Evolutionary conservation across 306 rosid genomes (phyloP).

Genomic region (Cucumis sativus): Cucumber_9930_V3 NC_026659.2:24128501-24129000

Average conservation of each 20-base stretch:
- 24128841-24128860: not conserved
- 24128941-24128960: not conserved
- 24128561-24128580: not conserved
- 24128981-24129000: not conserved
- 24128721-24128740: not conserved
- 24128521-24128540: not conserved
- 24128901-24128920: not conserved
- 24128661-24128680: not conserved
- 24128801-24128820: not conserved
- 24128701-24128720: not conserved
- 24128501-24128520: not conserved
- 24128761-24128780: not conserved
- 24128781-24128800: not conserved
- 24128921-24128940: not conserved
- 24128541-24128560: not conserved
- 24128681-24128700: not conserved
- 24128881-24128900: not conserved
- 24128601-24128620: not conserved
- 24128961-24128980: not conserved
- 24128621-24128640: not conserved
- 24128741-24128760: not conserved
- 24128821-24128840: not conserved
- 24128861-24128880: not conserved
- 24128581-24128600: not conserved
- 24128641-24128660: not conserved